Evolutionary conservation across 257 asterid species (phyloP), one percentile per base, ranked within the genome.

Genomic region (Nicotiana tomentosiformis): DNA sequence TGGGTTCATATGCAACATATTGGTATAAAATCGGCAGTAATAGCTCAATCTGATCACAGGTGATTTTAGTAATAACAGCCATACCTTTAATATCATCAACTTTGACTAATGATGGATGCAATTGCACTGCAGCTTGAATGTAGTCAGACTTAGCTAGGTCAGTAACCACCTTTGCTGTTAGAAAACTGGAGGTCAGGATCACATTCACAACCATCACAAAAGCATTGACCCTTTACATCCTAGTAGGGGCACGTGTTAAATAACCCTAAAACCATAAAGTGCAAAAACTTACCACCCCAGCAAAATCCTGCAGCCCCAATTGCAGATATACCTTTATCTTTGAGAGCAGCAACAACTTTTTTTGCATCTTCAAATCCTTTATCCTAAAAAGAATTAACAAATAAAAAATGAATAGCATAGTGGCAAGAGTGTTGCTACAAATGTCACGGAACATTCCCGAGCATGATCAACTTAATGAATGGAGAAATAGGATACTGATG

Each of bases 301-400:
- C 94, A 92, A 83, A 88, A 92, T 32, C 94, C 96, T 83, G 90
- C 96, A 35, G 94, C 93, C 60, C 93, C 96, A 49, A 88, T 83
- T 23, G 87, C 80, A 78, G 91, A 77, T 66, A 89, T 65, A 67
- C 94, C 93, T 81, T 84, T 89, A 57, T 87, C 85, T 64, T 81
- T 89, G 49, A 92, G 82, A 88, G 87, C 91, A 77, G 84, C 87
- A 80, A 92, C 67, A 55, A 92, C 88, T 32, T 81, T 83, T 79
- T 87, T 88, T 26, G 90, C 83, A 55, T 89, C 94, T 86, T 86
- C 91, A 84, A 80, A 82, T 74, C 91, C 93, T 84, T 88, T 86
- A 17, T 81, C 90, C 96, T 92, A 84, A 60, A 58, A 26, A 81
- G 32, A 81, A 43, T 43, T 43, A 43, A 65, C 77, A 65, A 65